Evolutionary conservation across 2,329 filamentous ascomycete genomes (phyloP), one percentile per base, ranked within the genome.

Genomic region (Paraphoma chrysanthemicola): DNA sequence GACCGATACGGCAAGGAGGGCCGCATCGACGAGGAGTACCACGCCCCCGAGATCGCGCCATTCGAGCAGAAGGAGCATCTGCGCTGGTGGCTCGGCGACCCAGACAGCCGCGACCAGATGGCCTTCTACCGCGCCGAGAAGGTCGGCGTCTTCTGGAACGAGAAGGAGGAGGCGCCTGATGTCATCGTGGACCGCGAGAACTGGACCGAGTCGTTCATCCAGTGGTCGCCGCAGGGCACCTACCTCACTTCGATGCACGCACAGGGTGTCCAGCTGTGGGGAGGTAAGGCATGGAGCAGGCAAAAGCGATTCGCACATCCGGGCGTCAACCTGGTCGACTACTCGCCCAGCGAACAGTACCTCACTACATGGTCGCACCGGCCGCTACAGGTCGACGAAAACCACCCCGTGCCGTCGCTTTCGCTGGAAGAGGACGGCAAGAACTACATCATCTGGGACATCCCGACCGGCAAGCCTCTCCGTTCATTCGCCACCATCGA

Each of bases 361-460:
- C 78, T 99, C 53, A 93, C 94, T 54, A 98, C 95, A 53, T 99
- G 95, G 95, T 98, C 95, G 49, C 92, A 94, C 79, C 87, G 92
- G 48, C 93, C 95, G 23, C 96, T 99, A 72, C 88, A 90, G 59
- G 92, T 99, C 54, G 91, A 95, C 57, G 95, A 98, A 68, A 90
- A 91, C 63, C 90, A 96, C 77, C 90, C 91, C 2, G 83, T 90
- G n/a, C 84, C 97, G 48, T 89, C 91, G 3, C 83, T 83, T 6
- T 79, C 79, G 14, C 56, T 93, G 58, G 95, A 98, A 72, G 95
- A 99, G 73, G 94, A 99, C 70, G 95, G 95, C 78, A 98, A 98
- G 85, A 97, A 98, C 85, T 98, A 98, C 79, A 90, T 99, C 73
- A 93, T 99, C 73, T 99, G 95, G 95, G 94, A 98, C 73, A 89